These are phyloP conservation scores for Oldenlandia corymbosa DNA, from an alignment of 257 asterid species.

Conservation along the genomic window DNA sequence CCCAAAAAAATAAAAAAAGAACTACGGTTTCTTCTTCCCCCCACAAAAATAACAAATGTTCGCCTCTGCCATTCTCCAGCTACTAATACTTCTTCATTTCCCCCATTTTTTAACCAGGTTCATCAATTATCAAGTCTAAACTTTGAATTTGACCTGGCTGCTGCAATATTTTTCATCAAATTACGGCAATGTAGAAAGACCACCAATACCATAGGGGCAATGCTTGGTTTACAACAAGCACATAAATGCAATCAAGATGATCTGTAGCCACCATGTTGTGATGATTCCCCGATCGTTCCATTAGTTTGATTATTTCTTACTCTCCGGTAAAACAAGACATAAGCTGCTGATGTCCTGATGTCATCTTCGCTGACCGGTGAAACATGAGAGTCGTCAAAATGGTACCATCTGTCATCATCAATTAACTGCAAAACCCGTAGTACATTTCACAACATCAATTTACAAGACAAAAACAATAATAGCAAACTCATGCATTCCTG, in stretches of 20 bases:
- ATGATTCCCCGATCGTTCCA: constrained; percentile 42
- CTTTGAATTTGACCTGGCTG: not conserved
- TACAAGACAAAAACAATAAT: too few species aligned
- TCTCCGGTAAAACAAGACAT: constrained; percentile 83
- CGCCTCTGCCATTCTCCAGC: not conserved
- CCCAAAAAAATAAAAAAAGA: not conserved
- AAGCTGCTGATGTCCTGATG: constrained; percentile 85
- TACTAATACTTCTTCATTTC: not conserved
- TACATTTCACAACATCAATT: too few species aligned
- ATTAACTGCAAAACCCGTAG: constrained; percentile 57
- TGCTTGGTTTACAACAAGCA: constrained; percentile 2
- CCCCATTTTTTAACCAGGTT: not conserved
- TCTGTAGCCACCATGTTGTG: constrained; percentile 31
- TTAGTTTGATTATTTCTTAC: constrained; percentile 35
- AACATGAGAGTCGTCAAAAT: constrained; percentile 83
- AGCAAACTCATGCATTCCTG: too few species aligned
- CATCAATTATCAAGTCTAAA: not conserved
- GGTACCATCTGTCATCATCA: constrained; percentile 74
- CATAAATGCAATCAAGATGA: constrained; percentile 24
- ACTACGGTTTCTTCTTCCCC: not conserved
- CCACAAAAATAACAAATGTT: not conserved
- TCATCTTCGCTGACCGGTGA: constrained; percentile 63
- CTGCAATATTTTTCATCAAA: not conserved
- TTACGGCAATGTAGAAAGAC: not conserved
- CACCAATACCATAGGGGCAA: not conserved